These are phyloP conservation scores for Starmera pachycereana DNA, from an alignment of 805 yeast genomes.

Conservation along the genomic window DNA sequence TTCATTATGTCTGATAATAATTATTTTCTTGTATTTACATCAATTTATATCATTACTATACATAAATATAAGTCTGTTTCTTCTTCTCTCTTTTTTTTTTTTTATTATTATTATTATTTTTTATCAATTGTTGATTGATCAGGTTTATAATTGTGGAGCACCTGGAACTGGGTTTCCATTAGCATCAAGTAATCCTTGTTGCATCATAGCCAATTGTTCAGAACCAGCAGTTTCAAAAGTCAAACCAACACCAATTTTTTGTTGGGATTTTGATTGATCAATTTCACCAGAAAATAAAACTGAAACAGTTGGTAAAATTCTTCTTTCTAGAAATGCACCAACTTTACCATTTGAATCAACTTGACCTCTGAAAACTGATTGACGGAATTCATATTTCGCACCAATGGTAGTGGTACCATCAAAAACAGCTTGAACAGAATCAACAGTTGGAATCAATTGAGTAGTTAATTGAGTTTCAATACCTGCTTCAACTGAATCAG, in stretches of 20 bases:
- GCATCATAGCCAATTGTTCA: constrained; percentile 87
- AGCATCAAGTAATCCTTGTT: constrained; percentile 74
- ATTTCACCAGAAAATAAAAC: constrained; percentile 85
- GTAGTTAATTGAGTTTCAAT: constrained; percentile 79
- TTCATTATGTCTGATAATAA: no score
- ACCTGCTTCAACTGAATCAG: constrained; percentile 93
- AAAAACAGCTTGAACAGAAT: constrained; percentile 69
- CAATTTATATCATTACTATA: no score
- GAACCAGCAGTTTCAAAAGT: constrained; percentile 94
- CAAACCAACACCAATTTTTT: constrained; percentile 86
- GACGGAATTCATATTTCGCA: constrained; percentile 97
- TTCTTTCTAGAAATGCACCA: constrained; percentile 82
- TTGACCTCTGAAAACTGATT: constrained; percentile 91
- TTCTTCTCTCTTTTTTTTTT: neutral
- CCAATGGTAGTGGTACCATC: constrained; percentile 93
- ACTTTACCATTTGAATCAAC: constrained; percentile 87
- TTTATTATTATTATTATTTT: no score
- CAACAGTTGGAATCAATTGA: constrained; percentile 57
- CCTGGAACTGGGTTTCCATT: constrained; percentile 83
- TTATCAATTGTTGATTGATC: no score
- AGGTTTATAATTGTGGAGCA: constrained; percentile 44
- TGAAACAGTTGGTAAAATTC: constrained; percentile 85
- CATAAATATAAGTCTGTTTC: no score
- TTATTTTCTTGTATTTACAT: no score
- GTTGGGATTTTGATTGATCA: constrained; percentile 72